Evolutionary conservation across 192 early-diverging fungal genomes (phyloP).

Genomic region (Haplosporangium gracile): DNA sequence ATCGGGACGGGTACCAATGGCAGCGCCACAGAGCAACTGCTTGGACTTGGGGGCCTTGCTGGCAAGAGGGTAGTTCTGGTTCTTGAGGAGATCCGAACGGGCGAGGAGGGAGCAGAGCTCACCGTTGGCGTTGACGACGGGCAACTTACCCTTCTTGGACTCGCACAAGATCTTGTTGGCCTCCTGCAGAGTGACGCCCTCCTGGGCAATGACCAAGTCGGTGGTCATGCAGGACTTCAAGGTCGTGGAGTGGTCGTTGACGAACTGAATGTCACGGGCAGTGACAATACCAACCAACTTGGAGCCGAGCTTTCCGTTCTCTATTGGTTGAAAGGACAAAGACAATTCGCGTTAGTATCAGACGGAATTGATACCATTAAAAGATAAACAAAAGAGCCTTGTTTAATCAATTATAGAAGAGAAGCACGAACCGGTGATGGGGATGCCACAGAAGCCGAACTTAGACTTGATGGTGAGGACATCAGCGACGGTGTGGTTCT

Average conservation of each 20-base stretch:
- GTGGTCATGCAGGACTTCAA: slow-evolving; percentile 92
- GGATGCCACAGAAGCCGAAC: slow-evolving; percentile 96
- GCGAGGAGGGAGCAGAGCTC: slow-evolving; percentile 92
- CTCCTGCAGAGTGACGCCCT: slow-evolving; percentile 91
- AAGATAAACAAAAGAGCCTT: background rate
- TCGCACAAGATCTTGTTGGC: slow-evolving; percentile 90
- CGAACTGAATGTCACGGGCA: slow-evolving; percentile 96
- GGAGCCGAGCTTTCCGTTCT: slow-evolving; percentile 87
- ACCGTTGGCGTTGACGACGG: slow-evolving; percentile 88
- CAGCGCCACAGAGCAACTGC: slow-evolving; percentile 95
- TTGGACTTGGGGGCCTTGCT: slow-evolving; percentile 84
- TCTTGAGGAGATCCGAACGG: slow-evolving; percentile 97
- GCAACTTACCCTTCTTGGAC: slow-evolving; percentile 97
- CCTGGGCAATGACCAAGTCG: slow-evolving; percentile 85
- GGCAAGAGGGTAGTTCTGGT: slow-evolving; percentile 94
- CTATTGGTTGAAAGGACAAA: slow-evolving; percentile 42
- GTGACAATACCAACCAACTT: slow-evolving; percentile 97
- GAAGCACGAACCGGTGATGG: slow-evolving; percentile 82
- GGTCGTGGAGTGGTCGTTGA: slow-evolving; percentile 71
- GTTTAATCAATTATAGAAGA: background rate
- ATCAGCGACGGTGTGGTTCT: slow-evolving; percentile 86
- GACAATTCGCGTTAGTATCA: background rate
- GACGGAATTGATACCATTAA: background rate
- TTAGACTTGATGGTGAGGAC: slow-evolving; percentile 88
- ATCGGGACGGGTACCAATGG: slow-evolving; percentile 91